These are phyloP conservation scores for Citrus sp. DNA, from an alignment of 345 rosid species.

Conservation along the genomic window DNA sequence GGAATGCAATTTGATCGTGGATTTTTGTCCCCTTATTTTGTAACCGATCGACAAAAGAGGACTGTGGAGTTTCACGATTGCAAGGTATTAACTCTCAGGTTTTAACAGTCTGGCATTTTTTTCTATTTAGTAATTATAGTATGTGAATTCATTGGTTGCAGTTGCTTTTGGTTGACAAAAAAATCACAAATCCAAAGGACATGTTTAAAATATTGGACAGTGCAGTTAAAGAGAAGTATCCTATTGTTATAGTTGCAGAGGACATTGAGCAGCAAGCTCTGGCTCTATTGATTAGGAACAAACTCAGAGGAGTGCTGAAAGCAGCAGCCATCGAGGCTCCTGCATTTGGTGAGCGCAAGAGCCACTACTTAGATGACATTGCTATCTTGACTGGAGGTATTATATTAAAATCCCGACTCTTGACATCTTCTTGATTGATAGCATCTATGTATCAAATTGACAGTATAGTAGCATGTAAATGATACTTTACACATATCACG, in stretches of 20 bases:
- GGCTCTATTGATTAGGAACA: conserved; percentile 80
- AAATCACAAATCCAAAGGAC: conserved; percentile 71
- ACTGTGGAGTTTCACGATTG: conserved; percentile 66
- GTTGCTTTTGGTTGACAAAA: conserved; percentile 89
- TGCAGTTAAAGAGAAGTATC: conserved; percentile 83
- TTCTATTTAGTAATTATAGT: conserved; percentile 28
- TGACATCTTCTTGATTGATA: background rate
- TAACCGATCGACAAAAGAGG: conserved; percentile 65
- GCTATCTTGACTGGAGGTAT: conserved; percentile 94
- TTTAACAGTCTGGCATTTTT: conserved; percentile 16
- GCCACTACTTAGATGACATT: conserved; percentile 86
- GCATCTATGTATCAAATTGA: background rate
- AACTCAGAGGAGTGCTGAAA: conserved; percentile 71
- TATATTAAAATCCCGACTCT: background rate
- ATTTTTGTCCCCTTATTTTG: conserved; percentile 79
- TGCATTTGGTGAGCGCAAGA: conserved; percentile 83
- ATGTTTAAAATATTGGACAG: conserved; percentile 80
- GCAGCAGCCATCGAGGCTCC: conserved; percentile 92
- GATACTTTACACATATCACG: background rate
- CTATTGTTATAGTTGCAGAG: conserved; percentile 78
- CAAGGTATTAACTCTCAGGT: conserved; percentile 51
- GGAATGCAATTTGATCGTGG: conserved; percentile 96
- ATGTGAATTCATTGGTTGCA: conserved; percentile 38
- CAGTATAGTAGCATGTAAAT: background rate
- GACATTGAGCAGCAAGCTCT: conserved; percentile 74